Evolutionary conservation across 495 filamentous ascomycete species (phyloP).

Genomic region (Penicillium crystallinum): DNA sequence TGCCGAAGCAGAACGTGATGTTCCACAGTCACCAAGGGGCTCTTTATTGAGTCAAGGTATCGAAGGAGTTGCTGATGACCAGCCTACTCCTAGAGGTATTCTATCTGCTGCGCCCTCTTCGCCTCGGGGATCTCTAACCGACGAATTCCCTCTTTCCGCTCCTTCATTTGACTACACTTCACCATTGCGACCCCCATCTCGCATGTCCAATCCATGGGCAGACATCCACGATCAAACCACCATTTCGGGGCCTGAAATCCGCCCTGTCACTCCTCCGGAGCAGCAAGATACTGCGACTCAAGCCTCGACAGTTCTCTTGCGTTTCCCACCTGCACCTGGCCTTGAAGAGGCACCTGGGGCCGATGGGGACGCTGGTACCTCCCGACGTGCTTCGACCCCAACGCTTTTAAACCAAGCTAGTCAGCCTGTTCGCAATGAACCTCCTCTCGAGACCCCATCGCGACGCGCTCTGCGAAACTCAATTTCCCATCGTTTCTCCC

Average conservation of each 20-base stretch:
- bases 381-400: slow-evolving; percentile 17
- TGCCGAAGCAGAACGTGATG: slow-evolving; percentile 14
- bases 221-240: slow-evolving; percentile 18
- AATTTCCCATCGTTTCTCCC: slow-evolving; percentile 40
- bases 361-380: slow-evolving; percentile 1
- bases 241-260: slow-evolving; percentile 20
- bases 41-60: slow-evolving; percentile 34
- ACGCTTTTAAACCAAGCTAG: slow-evolving; percentile 10
- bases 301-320: slow-evolving; percentile 37
- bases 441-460: slow-evolving; percentile 33
- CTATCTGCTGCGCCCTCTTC: slow-evolving; percentile 34
- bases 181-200: slow-evolving; percentile 31
- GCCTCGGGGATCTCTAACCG: slow-evolving; percentile 29
- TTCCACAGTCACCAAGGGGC: slow-evolving; percentile 24
- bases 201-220: slow-evolving; percentile 41
- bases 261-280: slow-evolving; percentile 26
- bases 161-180: slow-evolving; percentile 28
- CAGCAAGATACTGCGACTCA: slow-evolving; percentile 10
- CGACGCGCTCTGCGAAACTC: slow-evolving; percentile 31
- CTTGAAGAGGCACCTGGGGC: slow-evolving; percentile 18
- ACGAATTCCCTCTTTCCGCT: slow-evolving; percentile 26
- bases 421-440: slow-evolving; percentile 14
- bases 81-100: slow-evolving; percentile 30
- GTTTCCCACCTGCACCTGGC: slow-evolving; percentile 35
- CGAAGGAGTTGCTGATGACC: slow-evolving; percentile 31